A percentile compares a stretch with the other conserved stretches of the same genome.
Evolutionary conservation across 148 eudicot species (phyloP).

Genomic region (Amaranthus palmeri): DNA sequence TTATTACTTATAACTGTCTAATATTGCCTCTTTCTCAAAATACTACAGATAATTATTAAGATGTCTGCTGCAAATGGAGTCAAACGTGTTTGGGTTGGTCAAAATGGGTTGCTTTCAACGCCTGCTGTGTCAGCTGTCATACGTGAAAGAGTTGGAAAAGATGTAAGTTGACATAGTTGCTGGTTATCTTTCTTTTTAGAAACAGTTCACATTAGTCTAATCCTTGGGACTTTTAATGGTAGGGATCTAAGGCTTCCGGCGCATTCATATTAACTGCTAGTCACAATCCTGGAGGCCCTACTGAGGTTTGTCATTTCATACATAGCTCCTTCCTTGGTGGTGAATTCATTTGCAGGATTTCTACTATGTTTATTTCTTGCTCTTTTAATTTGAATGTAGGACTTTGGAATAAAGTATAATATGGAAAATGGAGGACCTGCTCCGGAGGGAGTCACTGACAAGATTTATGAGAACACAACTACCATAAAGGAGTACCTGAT

Average conservation of each 20-base stretch:
- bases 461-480: constrained; percentile 81
- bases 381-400: constrained; percentile 43
- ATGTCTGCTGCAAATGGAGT: constrained; percentile 99
- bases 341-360: neutral
- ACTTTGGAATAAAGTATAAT: constrained; percentile 95
- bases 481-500: constrained; percentile 90
- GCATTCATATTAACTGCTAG: constrained; percentile 94
- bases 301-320: constrained; percentile 51
- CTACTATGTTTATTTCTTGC: neutral
- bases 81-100: constrained; percentile 94
- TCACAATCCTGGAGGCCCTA: constrained; percentile 96
- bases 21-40: neutral
- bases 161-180: constrained; percentile 49
- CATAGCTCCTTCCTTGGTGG: neutral
- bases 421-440: constrained; percentile 99
- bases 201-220: neutral
- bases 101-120: constrained; percentile 82
- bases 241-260: constrained; percentile 90
- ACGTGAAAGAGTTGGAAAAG: constrained; percentile 86
- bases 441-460: constrained; percentile 86
- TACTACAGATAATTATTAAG: constrained; percentile 76
- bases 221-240: constrained; percentile 7
- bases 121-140: constrained; percentile 98
- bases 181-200: neutral
- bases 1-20: neutral